Conservation (phyloP, 768 basidiomycete species). For the Rhizopogon salebrosus region DNA sequence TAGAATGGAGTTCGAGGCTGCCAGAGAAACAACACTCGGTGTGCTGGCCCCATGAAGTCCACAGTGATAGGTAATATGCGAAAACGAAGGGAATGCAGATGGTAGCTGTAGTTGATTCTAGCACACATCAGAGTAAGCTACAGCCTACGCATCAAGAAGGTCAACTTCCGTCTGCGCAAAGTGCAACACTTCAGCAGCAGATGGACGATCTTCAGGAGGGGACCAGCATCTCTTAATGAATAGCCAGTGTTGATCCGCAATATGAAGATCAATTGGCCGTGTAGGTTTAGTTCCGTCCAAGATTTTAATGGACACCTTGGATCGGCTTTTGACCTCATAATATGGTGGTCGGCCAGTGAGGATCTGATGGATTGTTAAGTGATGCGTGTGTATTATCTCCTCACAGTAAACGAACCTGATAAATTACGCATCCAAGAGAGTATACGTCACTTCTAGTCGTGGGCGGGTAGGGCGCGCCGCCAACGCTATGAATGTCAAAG, state of each 20-base stretch:
- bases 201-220: not conserved
- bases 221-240: slow-evolving; percentile 8
- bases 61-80: too few relatives aligned
- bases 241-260: not conserved
- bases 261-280: not conserved
- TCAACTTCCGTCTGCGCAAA: not conserved
- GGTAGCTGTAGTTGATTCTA: not conserved
- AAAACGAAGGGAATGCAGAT: not conserved
- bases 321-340: not conserved
- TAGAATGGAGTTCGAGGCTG: not conserved
- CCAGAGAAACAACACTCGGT: not conserved
- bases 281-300: not conserved
- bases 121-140: not conserved
- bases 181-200: not conserved
- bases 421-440: not conserved
- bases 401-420: slow-evolving; percentile 3
- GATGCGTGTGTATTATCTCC: not conserved
- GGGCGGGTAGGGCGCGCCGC: not conserved
- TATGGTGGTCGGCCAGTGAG: slow-evolving; percentile 3
- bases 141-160: not conserved
- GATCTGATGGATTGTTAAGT: not conserved
- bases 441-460: slow-evolving; percentile 1
- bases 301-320: not conserved
- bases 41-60: not conserved
- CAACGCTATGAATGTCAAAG: not conserved